Percentiles rank a stretch among this genome's conserved stretches.
Conservation (phyloP, 2,329 filamentous ascomycete genomes). For the Talaromyces sp. region DNA sequence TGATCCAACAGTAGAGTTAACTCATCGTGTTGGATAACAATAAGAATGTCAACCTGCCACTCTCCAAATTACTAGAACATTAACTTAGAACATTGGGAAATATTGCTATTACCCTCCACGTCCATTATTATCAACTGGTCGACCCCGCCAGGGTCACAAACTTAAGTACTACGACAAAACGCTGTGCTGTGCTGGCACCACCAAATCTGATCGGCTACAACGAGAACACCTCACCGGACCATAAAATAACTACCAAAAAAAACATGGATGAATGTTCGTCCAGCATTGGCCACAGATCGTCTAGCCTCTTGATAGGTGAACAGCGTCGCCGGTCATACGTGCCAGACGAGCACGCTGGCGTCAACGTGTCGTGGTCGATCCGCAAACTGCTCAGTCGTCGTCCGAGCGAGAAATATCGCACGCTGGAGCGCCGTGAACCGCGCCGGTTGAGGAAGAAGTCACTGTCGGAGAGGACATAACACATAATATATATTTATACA, state of each 20-base stretch:
- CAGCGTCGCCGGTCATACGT: constrained; percentile 5
- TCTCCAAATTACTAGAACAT: background rate
- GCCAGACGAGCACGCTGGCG: background rate
- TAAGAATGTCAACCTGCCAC: background rate
- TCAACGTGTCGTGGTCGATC: constrained; percentile 22
- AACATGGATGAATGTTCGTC: constrained; percentile 19
- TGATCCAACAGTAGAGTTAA: background rate
- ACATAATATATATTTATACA: background rate
- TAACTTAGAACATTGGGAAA: too few relatives aligned
- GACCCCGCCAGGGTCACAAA: background rate
- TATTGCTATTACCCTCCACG: background rate
- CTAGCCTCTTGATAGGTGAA: constrained; percentile 14
- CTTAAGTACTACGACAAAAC: background rate
- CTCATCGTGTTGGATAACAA: too few relatives aligned
- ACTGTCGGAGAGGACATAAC: background rate
- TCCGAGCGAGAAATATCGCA: constrained; percentile 23
- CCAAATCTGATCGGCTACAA: background rate
- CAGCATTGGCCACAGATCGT: constrained; percentile 15
- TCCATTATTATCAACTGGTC: background rate
- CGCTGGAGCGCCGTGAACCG: constrained; percentile 25
- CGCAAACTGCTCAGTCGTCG: constrained; percentile 23
- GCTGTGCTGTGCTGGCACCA: constrained; percentile 14
- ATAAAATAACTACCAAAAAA: background rate
- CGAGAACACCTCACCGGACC: background rate
- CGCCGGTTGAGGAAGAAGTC: constrained; percentile 26